These are phyloP conservation scores for Metschnikowia kunwiensis DNA, from an alignment of 805 yeast species.

Conservation along the genomic window DNA sequence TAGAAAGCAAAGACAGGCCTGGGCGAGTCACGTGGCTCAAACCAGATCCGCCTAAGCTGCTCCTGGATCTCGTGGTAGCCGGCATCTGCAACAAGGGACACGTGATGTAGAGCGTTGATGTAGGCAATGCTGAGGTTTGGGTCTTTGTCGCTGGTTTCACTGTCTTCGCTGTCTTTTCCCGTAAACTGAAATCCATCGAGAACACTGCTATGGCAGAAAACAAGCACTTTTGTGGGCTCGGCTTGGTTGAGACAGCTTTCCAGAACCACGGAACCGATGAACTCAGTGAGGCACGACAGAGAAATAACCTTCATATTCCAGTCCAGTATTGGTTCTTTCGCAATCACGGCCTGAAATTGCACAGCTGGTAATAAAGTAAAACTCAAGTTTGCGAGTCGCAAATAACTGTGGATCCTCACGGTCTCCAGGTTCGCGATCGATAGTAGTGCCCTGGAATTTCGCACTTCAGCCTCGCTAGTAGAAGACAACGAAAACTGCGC, in stretches of 20 bases:
- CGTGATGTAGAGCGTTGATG: conserved; percentile 1
- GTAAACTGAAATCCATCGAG: conserved; percentile 1
- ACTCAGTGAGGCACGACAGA: conserved; percentile 1
- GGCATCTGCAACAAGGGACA: conserved; percentile 1
- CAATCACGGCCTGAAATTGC: too few species aligned
- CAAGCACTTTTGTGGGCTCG: not conserved
- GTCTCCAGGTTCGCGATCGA: too few species aligned
- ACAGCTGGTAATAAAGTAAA: too few species aligned
- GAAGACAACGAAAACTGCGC: too few species aligned
- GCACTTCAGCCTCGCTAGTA: too few species aligned
- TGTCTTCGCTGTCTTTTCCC: too few species aligned
- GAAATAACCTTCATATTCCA: not conserved
- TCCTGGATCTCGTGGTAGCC: not conserved
- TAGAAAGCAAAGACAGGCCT: conserved; percentile 5
- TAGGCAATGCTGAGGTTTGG: not conserved
- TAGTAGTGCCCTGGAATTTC: too few species aligned
- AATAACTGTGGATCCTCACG: too few species aligned
- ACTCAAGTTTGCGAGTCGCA: too few species aligned
- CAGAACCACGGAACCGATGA: not conserved
- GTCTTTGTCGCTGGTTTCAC: too few species aligned
- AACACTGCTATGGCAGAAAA: conserved; percentile 4
- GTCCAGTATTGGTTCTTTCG: too few species aligned
- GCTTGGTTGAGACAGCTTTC: not conserved
- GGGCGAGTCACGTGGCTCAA: not conserved
- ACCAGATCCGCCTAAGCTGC: conserved; percentile 1